Evolutionary conservation across 495 filamentous ascomycete genomes (phyloP), one percentile per base, ranked within the genome.

Genomic region (Lepraria neglecta): DNA sequence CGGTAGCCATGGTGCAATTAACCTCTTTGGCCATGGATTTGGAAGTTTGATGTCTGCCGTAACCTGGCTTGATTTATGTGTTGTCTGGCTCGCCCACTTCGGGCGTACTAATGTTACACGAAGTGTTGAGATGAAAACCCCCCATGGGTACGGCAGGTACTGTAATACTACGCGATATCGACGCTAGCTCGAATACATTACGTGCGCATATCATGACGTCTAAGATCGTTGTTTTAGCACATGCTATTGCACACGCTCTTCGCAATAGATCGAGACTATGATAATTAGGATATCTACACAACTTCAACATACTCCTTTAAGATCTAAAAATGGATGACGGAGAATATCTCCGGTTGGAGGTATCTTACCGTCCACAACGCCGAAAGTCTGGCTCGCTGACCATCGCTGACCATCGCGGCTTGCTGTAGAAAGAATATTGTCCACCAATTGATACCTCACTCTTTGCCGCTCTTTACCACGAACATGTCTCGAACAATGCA

Each of bases 361-460:
- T 62, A 57, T 11, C 43, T 31, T 17, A n/a, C 31, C 7, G n/a
- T 27, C 2, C 47, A 27, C 35, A 11, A 40, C 53, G 11, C 17
- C 11, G 35, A 3, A 54, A 11, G 19, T 17, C 11, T 7, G 3
- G 3, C n/a, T n/a, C 24, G 15, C 12, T 15, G 21, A 12, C 10
- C 42, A n/a, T 17, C 27, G 38, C 35, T 57, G 35, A 62, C 35
- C 7, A 38, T 38, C 35, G 33, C 12, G 7, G 33, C 19, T 59
- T 17, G 47, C 44, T 52, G 27, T 24, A 71, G 78, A 75, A 72
- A 64, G 76, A 74, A 46, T 85, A 83, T 68, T 87, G 83, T 64
- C 84, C 83, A 19, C 80, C 82, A 7, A 66, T 88, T 28, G 86
- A 89, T 69, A 69, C 82, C 4, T 80, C 88, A 0, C 74, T 85